phyloP scores from a whole-genome alignment of 2,329 filamentous ascomycete genomes.

The Keithomyces neogunnii region DNA sequence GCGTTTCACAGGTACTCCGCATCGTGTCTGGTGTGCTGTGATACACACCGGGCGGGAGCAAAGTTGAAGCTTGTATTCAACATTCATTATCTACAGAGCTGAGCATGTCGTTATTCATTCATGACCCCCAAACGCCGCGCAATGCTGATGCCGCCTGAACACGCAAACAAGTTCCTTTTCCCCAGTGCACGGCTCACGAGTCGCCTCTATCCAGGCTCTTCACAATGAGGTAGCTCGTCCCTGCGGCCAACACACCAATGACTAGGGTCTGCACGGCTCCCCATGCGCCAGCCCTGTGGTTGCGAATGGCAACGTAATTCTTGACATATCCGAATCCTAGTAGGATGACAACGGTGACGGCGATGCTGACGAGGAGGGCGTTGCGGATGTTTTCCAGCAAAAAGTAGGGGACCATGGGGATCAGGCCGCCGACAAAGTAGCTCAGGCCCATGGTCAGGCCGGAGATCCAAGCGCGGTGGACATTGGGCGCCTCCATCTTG shows the following conservation, averaged over 20 bases:
- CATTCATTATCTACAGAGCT: too few species aligned
- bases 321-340: constrained; percentile 59
- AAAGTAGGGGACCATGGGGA: constrained; percentile 66
- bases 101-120: too few species aligned
- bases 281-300: constrained; percentile 43
- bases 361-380: constrained; percentile 51
- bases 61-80: too few species aligned
- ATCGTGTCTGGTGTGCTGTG: too few species aligned
- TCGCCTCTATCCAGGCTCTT: constrained; percentile 37
- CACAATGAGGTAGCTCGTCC: constrained; percentile 56
- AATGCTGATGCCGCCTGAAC: too few species aligned
- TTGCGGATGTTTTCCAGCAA: constrained; percentile 36
- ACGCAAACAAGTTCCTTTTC: too few species aligned
- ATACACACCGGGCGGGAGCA: too few species aligned
- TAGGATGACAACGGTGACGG: constrained; percentile 51
- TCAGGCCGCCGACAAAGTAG: constrained; percentile 62
- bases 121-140: too few species aligned
- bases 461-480: constrained; percentile 40
- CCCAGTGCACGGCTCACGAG: background rate
- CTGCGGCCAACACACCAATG: constrained; percentile 57
- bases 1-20: too few species aligned
- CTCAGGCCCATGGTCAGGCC: constrained; percentile 59
- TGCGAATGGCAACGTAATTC: constrained; percentile 44
- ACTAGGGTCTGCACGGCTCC: constrained; percentile 57
- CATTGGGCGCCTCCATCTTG: constrained; percentile 35